These are phyloP conservation scores for Pseudogymnoascus sp. DNA, from an alignment of 2,329 filamentous ascomycete genomes.

Conservation along the genomic window DNA sequence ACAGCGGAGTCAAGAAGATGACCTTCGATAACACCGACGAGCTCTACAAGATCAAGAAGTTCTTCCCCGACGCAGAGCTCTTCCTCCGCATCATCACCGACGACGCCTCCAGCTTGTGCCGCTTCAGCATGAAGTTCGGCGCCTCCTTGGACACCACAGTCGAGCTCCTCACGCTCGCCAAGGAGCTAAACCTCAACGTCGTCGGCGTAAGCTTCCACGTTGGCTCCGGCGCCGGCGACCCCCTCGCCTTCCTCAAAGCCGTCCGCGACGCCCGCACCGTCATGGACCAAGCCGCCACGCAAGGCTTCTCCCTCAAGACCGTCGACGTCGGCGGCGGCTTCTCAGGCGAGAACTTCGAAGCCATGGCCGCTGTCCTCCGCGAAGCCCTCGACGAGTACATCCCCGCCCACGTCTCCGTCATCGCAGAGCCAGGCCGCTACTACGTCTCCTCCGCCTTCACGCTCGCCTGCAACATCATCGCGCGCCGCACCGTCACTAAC, in stretches of 20 bases:
- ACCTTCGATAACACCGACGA: slow-evolving; percentile 98
- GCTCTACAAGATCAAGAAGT: slow-evolving; percentile 92
- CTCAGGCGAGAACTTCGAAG: slow-evolving; percentile 80
- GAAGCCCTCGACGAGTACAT: slow-evolving; percentile 81
- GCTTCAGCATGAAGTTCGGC: slow-evolving; percentile 94
- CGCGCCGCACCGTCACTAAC: slow-evolving; percentile 77
- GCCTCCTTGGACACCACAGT: slow-evolving; percentile 76
- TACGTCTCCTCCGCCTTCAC: slow-evolving; percentile 92
- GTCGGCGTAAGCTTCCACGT: slow-evolving; percentile 97
- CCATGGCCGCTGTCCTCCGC: slow-evolving; percentile 74
- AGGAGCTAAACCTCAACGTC: slow-evolving; percentile 76
- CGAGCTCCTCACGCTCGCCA: slow-evolving; percentile 69
- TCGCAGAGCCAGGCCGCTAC: slow-evolving; percentile 93
- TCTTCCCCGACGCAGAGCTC: slow-evolving; percentile 81
- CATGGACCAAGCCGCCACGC: slow-evolving; percentile 70
- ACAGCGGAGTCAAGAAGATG: slow-evolving; percentile 88
- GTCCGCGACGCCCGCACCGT: slow-evolving; percentile 81
- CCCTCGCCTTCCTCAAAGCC: slow-evolving; percentile 81
- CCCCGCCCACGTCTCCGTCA: slow-evolving; percentile 67
- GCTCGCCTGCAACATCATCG: slow-evolving; percentile 90
- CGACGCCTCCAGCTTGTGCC: slow-evolving; percentile 88
- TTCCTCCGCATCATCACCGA: slow-evolving; percentile 93
- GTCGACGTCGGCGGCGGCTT: slow-evolving; percentile 95
- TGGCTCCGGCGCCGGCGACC: slow-evolving; percentile 89
- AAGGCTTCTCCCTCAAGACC: slow-evolving; percentile 75